phyloP scores from a whole-genome alignment of 352 stramenopile genomes.

The Discostella stelligera region DNA sequence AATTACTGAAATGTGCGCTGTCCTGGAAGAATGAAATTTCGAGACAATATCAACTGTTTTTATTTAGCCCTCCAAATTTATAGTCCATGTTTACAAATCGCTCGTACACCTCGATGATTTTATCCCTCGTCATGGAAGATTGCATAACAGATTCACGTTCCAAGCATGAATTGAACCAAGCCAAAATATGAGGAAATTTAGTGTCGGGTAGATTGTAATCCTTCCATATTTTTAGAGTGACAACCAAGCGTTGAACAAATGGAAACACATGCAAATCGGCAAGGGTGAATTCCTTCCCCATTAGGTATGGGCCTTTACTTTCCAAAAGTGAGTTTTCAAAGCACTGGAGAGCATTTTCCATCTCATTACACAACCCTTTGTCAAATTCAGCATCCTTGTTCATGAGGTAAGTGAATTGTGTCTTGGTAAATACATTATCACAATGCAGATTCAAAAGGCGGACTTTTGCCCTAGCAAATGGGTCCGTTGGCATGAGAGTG shows the following conservation, averaged over 20 bases:
- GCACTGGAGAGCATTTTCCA: slow-evolving; percentile 47
- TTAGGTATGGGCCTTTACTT: slow-evolving; percentile 45
- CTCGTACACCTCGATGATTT: slow-evolving; percentile 53
- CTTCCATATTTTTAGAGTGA: slow-evolving; percentile 57
- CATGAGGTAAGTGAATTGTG: slow-evolving; percentile 60
- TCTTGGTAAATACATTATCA: slow-evolving; percentile 48
- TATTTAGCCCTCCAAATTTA: slow-evolving; percentile 58
- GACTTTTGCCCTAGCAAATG: slow-evolving; percentile 45
- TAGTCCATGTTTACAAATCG: slow-evolving; percentile 50
- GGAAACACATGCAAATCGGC: slow-evolving; percentile 57
- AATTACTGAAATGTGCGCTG: neutral
- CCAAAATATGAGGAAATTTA: slow-evolving; percentile 49
- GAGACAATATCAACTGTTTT: slow-evolving; percentile 35
- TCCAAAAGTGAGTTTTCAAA: slow-evolving; percentile 46
- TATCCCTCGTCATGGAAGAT: slow-evolving; percentile 47
- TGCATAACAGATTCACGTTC: slow-evolving; percentile 50
- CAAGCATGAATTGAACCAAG: slow-evolving; percentile 41
- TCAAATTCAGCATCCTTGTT: slow-evolving; percentile 55
- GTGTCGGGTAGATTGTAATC: slow-evolving; percentile 45
- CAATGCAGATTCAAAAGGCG: slow-evolving; percentile 59
- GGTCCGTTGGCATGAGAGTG: slow-evolving; percentile 31
- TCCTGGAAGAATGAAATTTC: neutral
- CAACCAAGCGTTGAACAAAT: slow-evolving; percentile 49
- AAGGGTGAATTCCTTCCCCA: slow-evolving; percentile 50
- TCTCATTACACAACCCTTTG: slow-evolving; percentile 23